Conservation (phyloP, 116 monocot genomes). For the Dioscorea cayenensis region DNA sequence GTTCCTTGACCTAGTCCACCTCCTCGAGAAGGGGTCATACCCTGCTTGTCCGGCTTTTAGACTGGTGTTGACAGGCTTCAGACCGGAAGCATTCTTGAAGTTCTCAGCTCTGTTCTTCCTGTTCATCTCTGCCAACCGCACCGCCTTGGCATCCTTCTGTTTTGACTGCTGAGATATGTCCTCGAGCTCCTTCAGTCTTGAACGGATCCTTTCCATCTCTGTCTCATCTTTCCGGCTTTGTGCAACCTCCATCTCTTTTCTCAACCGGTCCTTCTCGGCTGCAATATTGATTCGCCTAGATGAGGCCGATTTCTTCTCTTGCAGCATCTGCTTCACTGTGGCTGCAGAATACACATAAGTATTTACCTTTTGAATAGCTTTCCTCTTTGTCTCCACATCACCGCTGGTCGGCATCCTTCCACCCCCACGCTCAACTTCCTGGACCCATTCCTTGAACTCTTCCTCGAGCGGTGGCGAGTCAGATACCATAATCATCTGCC, state of each 20-base stretch:
- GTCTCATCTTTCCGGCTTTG: constrained; percentile 46
- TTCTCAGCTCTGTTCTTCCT: constrained; percentile 85
- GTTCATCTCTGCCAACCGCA: constrained; percentile 89
- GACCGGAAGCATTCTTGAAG: constrained; percentile 84
- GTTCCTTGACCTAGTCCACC: constrained; percentile 91
- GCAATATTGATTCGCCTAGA: constrained; percentile 78
- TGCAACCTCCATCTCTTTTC: constrained; percentile 77
- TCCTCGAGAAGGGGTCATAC: constrained; percentile 95
- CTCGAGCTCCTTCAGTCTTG: constrained; percentile 55
- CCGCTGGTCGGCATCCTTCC: constrained; percentile 47
- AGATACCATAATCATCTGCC: constrained; percentile 93
- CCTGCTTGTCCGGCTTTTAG: constrained; percentile 93
- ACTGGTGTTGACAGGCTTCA: constrained; percentile 68
- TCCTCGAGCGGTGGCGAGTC: constrained; percentile 55
- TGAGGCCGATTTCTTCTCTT: constrained; percentile 85
- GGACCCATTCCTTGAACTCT: constrained; percentile 64
- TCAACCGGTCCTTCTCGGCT: constrained; percentile 80
- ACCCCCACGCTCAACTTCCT: constrained; percentile 42
- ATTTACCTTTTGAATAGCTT: constrained; percentile 52
- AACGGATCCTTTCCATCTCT: constrained; percentile 54
- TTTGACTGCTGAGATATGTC: constrained; percentile 32
- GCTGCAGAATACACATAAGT: constrained; percentile 85
- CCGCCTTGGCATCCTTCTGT: constrained; percentile 67
- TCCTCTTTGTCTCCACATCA: constrained; percentile 69
- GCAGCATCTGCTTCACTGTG: constrained; percentile 91